Evolutionary conservation across 768 basidiomycete genomes (phyloP), one percentile per base, ranked within the genome.

Genomic region (Coprinellus aureogranulatus): DNA sequence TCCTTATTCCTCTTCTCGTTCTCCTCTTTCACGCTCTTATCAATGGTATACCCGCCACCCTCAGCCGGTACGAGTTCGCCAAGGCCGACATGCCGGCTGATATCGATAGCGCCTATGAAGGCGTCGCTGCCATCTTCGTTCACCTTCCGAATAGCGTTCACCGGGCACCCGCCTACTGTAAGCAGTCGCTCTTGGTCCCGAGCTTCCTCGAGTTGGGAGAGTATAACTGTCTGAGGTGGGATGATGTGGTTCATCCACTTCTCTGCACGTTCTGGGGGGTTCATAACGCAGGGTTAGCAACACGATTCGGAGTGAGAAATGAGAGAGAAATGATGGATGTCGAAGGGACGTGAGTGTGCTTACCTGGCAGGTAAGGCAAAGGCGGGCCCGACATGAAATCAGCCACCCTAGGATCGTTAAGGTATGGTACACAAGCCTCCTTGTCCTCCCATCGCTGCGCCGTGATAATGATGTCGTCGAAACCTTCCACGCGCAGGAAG

Each of bases 381-480:
- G 85, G 84, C 0, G 83, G 80, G 11, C 72, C 72, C 20, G 64
- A 65, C n/a, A 88, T 62, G 76, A 72, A 81, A 25, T 62, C 60
- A 52, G 73, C 76, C 5, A 89, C 72, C 3, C 70, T 63, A 34
- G 70, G 68, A 58, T 88, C 82, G 59, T 86, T 88, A 63, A 86
- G 61, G 55, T 74, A 64, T 0, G 71, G 62, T 4, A 75, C 61
- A 22, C 75, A 57, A 9, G 62, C 53, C 25, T 73, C 66, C 11
- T 61, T 73, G 61, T 86, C 85, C 44, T 68, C 72, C 45, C 65
- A 53, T 44, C 86, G 81, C 18, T 81, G 81, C 16, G 86, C 79
- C 3, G 86, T 88, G 41, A 88, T 60, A 54, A 87, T 80, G 61
- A 87, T 82, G 58, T 81, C 75, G 55, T 76, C 72, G 40, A 83